Conservation (phyloP, 2,329 filamentous ascomycete species). For the Ceratocystis cacaofunesta region DNA sequence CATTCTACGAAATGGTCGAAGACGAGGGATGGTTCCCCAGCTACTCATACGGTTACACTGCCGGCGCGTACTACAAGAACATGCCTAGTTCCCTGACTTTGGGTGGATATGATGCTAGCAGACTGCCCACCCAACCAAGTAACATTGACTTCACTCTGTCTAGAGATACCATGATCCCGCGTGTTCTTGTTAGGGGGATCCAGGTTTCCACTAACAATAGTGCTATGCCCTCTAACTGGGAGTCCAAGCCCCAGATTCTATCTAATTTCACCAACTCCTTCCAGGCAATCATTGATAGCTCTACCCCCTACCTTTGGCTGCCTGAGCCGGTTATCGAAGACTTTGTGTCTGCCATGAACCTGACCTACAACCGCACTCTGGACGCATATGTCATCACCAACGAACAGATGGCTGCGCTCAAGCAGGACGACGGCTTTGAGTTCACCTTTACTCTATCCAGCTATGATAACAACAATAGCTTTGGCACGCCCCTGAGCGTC, state of each 20-base stretch:
- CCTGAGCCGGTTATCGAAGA: conserved; percentile 44
- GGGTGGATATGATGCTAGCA: conserved; percentile 50
- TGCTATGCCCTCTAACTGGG: conserved; percentile 27
- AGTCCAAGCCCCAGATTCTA: conserved; percentile 26
- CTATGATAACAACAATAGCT: conserved; percentile 37
- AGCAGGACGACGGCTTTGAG: conserved; percentile 30
- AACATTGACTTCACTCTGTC: conserved; percentile 43
- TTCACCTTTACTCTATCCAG: conserved; percentile 44
- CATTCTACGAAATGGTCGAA: conserved; percentile 43
- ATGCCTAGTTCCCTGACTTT: conserved; percentile 45
- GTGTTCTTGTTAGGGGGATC: conserved; percentile 46
- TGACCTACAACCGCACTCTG: conserved; percentile 49
- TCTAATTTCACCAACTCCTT: conserved; percentile 34
- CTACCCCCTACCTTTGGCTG: conserved; percentile 49
- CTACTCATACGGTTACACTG: conserved; percentile 61
- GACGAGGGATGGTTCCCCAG: conserved; percentile 48
- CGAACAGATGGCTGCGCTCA: conserved; percentile 37
- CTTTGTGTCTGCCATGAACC: conserved; percentile 48
- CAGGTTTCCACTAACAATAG: conserved; percentile 27
- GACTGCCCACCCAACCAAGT: conserved; percentile 40
- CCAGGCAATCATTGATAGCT: conserved; percentile 45
- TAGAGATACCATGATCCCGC: conserved; percentile 39
- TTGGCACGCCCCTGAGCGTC: conserved; percentile 34
- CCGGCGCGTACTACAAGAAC: conserved; percentile 50
- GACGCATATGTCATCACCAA: conserved; percentile 50